Base-by-base conservation (phyloP, 2,329 filamentous ascomycete species). In the Fusarium cyanostomum region DNA sequence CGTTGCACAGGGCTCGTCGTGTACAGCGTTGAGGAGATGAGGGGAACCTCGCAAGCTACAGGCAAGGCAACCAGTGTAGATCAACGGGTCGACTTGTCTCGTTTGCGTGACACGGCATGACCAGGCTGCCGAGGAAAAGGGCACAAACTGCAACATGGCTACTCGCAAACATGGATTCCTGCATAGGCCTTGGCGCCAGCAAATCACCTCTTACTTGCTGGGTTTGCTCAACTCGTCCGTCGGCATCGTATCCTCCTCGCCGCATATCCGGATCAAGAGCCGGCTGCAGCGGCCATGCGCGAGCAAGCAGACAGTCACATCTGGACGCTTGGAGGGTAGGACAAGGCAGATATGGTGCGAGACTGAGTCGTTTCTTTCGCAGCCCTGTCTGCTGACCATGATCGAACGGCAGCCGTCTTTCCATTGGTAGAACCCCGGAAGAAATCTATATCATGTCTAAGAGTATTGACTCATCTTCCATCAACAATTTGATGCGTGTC, bases 241-340 rank as follows among this genome's bases (percentile, higher is more conserved):
- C n/a, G 31, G 21, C 6, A 21, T 38, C 34, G 30, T 31, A 41
- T 43, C 50, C 52, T 48, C 21, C 4, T 4, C 21, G 44, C 35
- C 44, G 16, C 26, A n/a, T 50, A 37, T 44, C 56, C 33, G 50
- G 21, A 45, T 59, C 56, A 34, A 51, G 51, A 58, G 34, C 38
- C 42, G 59, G 53, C 59, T 63, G 59, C 59, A 62, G 59, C 46
- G 38, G 38, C 43, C 56, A 62, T 61, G 59, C 51, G 43, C 42
- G 34, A 54, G 43, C 46, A 52, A 62, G 50, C 58, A 41, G 35
- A 59, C 38, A 31, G 53, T 62, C 59, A 59, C 59, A 59, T 50
- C 53, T 18, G 28, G 45, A 41, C 38, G n/a, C 28, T 45, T 16
- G 16, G 30, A 30, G 30, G 28, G 37, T 62, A 57, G 39, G 58